These are phyloP conservation scores for Nannochloropsis oceanica DNA, from an alignment of 108 stramenopile species.

Conservation along the genomic window DNA sequence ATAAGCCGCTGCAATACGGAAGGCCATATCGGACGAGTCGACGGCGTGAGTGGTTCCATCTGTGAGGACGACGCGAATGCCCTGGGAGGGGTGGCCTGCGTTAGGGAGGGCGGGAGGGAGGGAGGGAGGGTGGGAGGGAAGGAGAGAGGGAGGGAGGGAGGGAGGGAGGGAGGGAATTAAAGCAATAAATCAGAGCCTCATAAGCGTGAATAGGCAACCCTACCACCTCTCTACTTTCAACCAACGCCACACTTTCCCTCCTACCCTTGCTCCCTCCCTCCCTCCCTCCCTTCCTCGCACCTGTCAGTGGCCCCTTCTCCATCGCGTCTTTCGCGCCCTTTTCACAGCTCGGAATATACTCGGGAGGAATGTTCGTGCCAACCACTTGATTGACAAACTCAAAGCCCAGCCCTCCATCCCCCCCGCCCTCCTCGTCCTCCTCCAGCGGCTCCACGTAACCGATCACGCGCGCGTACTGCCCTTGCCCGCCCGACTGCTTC, in stretches of 20 bases:
- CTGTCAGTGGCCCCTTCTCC: constrained; percentile 72
- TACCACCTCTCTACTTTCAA: neutral
- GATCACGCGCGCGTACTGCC: constrained; percentile 89
- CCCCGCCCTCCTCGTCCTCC: constrained; percentile 49
- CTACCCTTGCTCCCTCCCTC: neutral
- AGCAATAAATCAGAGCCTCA: too few relatives aligned
- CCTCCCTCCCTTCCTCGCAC: constrained; percentile 12
- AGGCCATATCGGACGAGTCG: constrained; percentile 95
- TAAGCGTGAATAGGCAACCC: too few relatives aligned
- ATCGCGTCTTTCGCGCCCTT: constrained; percentile 87
- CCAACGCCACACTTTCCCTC: neutral
- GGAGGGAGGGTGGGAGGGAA: neutral
- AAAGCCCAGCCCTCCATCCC: constrained; percentile 49
- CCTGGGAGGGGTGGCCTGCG: too few relatives aligned
- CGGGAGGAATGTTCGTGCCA: constrained; percentile 93
- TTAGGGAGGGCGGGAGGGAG: too few relatives aligned
- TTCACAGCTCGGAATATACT: constrained; percentile 83
- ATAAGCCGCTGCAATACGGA: constrained; percentile 77
- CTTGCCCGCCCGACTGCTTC: constrained; percentile 95
- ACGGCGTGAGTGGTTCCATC: constrained; percentile 92
- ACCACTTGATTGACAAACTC: constrained; percentile 78
- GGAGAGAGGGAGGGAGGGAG: neutral
- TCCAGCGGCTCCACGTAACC: constrained; percentile 85
- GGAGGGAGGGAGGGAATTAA: too few relatives aligned
- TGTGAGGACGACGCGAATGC: constrained; percentile 67